Evolutionary conservation across 805 yeast species (phyloP).

Genomic region (Tetrapisispora phaffii): DNA sequence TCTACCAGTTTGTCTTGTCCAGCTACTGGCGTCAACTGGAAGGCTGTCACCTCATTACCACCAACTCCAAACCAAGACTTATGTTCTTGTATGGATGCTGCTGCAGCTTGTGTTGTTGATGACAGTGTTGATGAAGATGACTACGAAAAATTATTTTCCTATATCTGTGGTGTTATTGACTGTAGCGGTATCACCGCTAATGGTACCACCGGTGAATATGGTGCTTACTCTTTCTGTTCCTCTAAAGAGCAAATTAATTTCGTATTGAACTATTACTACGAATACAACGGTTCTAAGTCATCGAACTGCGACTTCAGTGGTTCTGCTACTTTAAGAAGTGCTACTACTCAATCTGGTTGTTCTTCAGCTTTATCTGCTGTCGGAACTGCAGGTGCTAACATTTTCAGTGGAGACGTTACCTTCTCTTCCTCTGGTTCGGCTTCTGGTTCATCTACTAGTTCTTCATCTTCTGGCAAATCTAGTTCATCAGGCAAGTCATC

Average conservation of each 20-base stretch:
- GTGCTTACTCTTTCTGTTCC: slow-evolving; percentile 64
- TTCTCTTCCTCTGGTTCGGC: slow-evolving; percentile 21
- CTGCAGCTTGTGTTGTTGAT: slow-evolving; percentile 52
- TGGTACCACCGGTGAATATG: slow-evolving; percentile 59
- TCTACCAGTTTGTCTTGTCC: slow-evolving; percentile 53
- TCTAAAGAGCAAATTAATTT: slow-evolving; percentile 56
- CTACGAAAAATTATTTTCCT: slow-evolving; percentile 48
- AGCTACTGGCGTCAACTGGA: slow-evolving; percentile 46
- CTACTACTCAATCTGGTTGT: slow-evolving; percentile 46
- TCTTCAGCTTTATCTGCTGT: slow-evolving; percentile 50
- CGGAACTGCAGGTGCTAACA: slow-evolving; percentile 61
- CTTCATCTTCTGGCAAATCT: slow-evolving; percentile 18
- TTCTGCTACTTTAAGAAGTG: slow-evolving; percentile 45
- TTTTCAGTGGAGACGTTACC: slow-evolving; percentile 35
- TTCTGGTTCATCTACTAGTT: slow-evolving; percentile 13
- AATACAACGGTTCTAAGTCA: slow-evolving; percentile 30
- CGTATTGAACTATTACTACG: slow-evolving; percentile 56
- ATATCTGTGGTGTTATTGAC: slow-evolving; percentile 45
- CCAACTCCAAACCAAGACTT: slow-evolving; percentile 63
- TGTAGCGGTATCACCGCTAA: slow-evolving; percentile 55
- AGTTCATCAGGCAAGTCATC: slow-evolving; percentile 6
- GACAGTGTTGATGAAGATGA: slow-evolving; percentile 45
- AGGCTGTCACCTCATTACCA: slow-evolving; percentile 58
- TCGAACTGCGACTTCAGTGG: slow-evolving; percentile 63
- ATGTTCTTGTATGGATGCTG: slow-evolving; percentile 52